phyloP scores from a whole-genome alignment of 2,329 filamentous ascomycete species.

The Drechslerella dactyloides region DNA sequence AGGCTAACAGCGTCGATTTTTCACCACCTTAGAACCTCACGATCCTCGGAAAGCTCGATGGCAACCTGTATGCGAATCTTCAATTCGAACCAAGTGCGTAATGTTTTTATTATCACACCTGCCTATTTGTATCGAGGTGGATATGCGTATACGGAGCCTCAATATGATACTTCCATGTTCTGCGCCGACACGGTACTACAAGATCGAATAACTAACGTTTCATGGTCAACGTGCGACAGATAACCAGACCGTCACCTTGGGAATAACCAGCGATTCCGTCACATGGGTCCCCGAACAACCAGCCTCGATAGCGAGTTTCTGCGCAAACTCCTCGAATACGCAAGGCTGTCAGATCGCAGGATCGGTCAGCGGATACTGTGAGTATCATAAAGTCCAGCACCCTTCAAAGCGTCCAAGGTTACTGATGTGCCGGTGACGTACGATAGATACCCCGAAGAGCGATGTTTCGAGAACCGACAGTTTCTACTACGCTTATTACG shows the following conservation, averaged over 20 bases:
- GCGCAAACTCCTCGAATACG: constrained; percentile 6
- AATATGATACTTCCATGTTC: no score
- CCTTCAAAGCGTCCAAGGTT: no score
- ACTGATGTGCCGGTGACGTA: no score
- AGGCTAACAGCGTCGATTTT: neutral
- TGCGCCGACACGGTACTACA: no score
- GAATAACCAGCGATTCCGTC: constrained; percentile 2
- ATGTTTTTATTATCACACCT: no score
- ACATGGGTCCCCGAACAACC: constrained; percentile 24
- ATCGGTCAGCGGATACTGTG: neutral
- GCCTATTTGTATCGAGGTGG: no score
- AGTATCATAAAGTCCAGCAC: neutral
- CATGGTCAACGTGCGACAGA: neutral
- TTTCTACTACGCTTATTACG: constrained; percentile 2
- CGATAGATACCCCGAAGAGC: constrained; percentile 5
- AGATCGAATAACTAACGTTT: neutral
- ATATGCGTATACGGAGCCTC: no score
- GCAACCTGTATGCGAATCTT: neutral
- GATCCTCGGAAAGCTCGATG: constrained; percentile 1
- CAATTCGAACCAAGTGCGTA: constrained; percentile 3
- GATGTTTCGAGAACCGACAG: neutral
- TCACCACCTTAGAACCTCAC: neutral
- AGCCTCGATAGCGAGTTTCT: constrained; percentile 6
- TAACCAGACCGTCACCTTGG: constrained; percentile 6
- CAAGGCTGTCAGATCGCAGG: constrained; percentile 7